Conservation (phyloP, 2,329 filamentous ascomycete species). For the Westerdykella aurantiaca region DNA sequence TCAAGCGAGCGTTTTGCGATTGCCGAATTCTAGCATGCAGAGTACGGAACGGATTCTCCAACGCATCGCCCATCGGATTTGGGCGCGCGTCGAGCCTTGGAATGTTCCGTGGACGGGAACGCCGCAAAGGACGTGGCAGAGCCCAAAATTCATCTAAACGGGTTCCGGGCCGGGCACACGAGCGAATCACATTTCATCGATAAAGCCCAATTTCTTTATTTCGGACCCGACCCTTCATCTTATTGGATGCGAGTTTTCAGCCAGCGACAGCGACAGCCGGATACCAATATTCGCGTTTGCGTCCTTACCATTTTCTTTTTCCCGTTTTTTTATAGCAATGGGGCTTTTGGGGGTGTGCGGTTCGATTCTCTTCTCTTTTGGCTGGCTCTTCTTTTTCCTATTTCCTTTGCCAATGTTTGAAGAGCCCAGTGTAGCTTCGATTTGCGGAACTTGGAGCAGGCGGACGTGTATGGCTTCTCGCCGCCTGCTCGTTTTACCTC, state of each 20-base stretch:
- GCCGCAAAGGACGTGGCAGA: background rate
- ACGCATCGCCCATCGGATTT: no score
- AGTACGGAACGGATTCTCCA: background rate
- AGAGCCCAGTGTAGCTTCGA: background rate
- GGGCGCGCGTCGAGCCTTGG: no score
- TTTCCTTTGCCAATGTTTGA: background rate
- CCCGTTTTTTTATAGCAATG: background rate
- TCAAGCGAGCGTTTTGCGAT: background rate
- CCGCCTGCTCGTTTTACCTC: no score
- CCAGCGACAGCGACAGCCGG: background rate
- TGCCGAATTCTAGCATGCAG: background rate
- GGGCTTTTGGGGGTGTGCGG: background rate
- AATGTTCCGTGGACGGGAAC: no score
- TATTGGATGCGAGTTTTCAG: constrained; percentile 1
- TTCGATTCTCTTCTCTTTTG: background rate
- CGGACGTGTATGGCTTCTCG: no score
- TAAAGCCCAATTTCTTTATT: background rate
- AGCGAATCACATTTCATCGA: constrained; percentile 1
- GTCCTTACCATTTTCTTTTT: background rate
- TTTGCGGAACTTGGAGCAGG: no score
- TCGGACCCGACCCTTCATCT: background rate
- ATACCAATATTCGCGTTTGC: background rate
- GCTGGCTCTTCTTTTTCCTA: background rate
- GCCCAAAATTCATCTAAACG: constrained; percentile 4
- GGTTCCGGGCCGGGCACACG: background rate